A percentile compares a stretch with the other conserved stretches of the same genome.
Evolutionary conservation across 192 early-diverging fungal genomes (phyloP).

Genomic region (Backusella circina): DNA sequence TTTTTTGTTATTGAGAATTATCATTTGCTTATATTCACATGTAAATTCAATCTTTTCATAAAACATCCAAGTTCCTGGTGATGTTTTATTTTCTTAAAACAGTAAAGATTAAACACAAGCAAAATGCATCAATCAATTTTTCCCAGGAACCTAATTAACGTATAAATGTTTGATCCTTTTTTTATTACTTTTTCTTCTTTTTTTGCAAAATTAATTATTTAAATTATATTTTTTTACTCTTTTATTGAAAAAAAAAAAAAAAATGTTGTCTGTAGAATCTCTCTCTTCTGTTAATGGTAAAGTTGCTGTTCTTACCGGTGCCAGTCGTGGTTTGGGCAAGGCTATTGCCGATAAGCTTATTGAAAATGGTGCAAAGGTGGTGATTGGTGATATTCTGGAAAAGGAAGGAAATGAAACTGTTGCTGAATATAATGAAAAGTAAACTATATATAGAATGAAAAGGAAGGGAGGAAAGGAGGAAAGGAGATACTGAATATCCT

Average conservation of each 20-base stretch:
- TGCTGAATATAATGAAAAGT: conserved; percentile 15
- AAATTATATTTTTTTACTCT: background rate
- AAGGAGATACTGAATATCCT: background rate
- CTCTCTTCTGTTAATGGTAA: background rate
- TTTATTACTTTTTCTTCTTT: background rate
- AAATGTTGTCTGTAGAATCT: conserved; percentile 1
- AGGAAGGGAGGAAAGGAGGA: background rate
- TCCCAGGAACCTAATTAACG: background rate
- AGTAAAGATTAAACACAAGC: background rate
- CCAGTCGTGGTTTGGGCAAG: conserved; percentile 81
- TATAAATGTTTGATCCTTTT: background rate
- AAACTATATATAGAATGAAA: background rate
- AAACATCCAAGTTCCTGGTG: background rate
- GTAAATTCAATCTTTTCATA: too few relatives aligned
- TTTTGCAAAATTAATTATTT: background rate
- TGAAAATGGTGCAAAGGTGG: conserved; percentile 52
- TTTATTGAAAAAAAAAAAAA: background rate
- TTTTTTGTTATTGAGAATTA: too few relatives aligned
- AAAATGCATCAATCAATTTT: background rate
- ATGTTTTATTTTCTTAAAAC: background rate
- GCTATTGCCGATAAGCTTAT: conserved; percentile 81
- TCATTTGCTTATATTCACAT: too few relatives aligned
- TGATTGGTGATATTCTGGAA: conserved; percentile 30
- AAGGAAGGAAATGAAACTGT: conserved; percentile 16
- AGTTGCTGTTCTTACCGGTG: conserved; percentile 73